A percentile compares a stretch with the other conserved stretches of the same genome.
Evolutionary conservation across 83 land plant genomes (phyloP).

Genomic region (Diphasiastrum complanatum): DNA sequence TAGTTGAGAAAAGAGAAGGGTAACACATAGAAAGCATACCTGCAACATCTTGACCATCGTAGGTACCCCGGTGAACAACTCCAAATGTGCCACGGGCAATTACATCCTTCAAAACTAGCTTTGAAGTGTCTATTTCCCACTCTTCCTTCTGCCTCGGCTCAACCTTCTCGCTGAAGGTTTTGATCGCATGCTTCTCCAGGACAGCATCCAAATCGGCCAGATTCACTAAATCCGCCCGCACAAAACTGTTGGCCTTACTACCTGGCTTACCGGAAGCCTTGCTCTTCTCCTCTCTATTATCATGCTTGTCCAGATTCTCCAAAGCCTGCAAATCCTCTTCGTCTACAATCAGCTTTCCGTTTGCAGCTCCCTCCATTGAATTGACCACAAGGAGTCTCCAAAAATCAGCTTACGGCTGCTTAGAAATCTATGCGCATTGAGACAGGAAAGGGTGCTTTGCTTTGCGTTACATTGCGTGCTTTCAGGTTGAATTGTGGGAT

Average conservation of each 20-base stretch:
- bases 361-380: too few species aligned
- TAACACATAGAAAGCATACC: constrained; percentile 26
- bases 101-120: constrained; percentile 46
- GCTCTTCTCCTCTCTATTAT: too few species aligned
- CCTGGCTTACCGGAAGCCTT: too few species aligned
- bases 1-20: not conserved
- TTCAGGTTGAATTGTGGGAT: too few species aligned
- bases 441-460: too few species aligned
- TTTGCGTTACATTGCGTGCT: too few species aligned
- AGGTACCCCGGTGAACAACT: constrained; percentile 58
- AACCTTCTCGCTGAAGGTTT: constrained; percentile 37
- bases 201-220: constrained; percentile 58
- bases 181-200: constrained; percentile 54
- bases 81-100: constrained; percentile 79
- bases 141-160: constrained; percentile 43
- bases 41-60: constrained; percentile 81
- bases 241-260: constrained; percentile 21
- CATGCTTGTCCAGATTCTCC: too few species aligned
- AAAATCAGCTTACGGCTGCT: too few species aligned
- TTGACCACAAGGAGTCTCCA: too few species aligned
- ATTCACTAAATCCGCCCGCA: constrained; percentile 74
- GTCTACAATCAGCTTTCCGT: too few species aligned
- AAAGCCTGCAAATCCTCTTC: too few species aligned
- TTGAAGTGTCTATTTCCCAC: constrained; percentile 76
- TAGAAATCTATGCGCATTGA: too few species aligned